Evolutionary conservation across 371 early-diverging fungal genomes (phyloP).

Genomic region (Conidiobolus coronatus): DNA sequence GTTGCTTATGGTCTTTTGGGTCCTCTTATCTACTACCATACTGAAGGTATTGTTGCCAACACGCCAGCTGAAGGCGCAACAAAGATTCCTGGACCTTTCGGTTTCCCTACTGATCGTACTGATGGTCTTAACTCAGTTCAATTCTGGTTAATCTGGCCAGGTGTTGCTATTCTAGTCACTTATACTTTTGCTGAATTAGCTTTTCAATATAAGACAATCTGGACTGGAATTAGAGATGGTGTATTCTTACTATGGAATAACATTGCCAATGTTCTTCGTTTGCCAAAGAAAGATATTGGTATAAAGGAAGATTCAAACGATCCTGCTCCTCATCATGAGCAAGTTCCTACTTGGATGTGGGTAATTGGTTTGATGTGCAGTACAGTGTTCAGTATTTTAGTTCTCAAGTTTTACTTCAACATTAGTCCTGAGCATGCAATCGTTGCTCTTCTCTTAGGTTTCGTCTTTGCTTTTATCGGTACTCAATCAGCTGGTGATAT

Average conservation of each 20-base stretch:
- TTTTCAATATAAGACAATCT: constrained; percentile 24
- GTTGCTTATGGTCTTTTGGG: constrained; percentile 27
- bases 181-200: constrained; percentile 35
- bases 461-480: constrained; percentile 42
- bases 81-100: constrained; percentile 1
- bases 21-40: constrained; percentile 13
- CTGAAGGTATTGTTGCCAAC: constrained; percentile 6
- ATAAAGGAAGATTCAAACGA: constrained; percentile 8
- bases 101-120: constrained; percentile 13
- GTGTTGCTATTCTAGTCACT: constrained; percentile 43
- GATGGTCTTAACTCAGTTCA: constrained; percentile 10
- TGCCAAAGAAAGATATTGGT: constrained; percentile 1
- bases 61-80: constrained; percentile 13
- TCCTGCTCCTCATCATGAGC: constrained; percentile 18
- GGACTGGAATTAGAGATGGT: constrained; percentile 25
- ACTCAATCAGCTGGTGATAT: constrained; percentile 39
- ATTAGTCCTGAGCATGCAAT: constrained; percentile 27
- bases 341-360: constrained; percentile 40
- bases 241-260: constrained; percentile 9
- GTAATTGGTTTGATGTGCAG: constrained; percentile 22
- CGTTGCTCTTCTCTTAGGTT: constrained; percentile 31
- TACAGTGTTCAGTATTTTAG: constrained; percentile 28
- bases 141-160: constrained; percentile 43
- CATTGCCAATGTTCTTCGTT: not conserved
- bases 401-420: constrained; percentile 27